These are phyloP conservation scores for Boletus subparvulus DNA, from an alignment of 768 basidiomycete genomes.

Conservation along the genomic window DNA sequence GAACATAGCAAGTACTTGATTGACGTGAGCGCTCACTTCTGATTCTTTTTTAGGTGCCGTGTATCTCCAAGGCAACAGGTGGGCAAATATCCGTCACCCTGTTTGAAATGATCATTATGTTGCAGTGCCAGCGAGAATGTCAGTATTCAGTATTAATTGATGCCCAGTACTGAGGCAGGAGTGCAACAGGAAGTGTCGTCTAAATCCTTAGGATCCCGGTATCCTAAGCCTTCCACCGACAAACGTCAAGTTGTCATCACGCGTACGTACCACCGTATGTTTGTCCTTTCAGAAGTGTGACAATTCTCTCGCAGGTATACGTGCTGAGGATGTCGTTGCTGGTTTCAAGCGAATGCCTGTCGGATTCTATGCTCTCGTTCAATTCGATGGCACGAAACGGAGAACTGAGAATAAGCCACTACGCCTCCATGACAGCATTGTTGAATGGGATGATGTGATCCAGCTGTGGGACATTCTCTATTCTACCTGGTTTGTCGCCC, in stretches of 20 bases:
- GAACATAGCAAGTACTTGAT: background rate
- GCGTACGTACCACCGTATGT: background rate
- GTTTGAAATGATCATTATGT: no score
- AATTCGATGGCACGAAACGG: background rate
- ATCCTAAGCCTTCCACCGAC: no score
- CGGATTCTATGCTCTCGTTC: constrained; percentile 6
- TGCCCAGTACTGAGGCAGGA: no score
- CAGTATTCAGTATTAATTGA: no score
- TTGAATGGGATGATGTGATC: background rate
- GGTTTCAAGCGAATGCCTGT: constrained; percentile 6
- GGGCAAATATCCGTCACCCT: background rate
- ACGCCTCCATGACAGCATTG: background rate
- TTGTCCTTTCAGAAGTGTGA: background rate
- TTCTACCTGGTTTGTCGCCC: no score
- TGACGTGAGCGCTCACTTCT: background rate
- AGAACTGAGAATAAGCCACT: background rate
- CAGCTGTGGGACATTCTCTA: background rate
- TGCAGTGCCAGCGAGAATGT: no score
- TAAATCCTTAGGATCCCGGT: no score
- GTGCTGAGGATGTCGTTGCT: background rate
- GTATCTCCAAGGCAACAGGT: background rate
- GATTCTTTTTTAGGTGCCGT: background rate
- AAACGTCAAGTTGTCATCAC: background rate
- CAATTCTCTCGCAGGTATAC: constrained; percentile 3
- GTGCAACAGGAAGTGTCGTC: no score